phyloP scores from a whole-genome alignment of 2,329 filamentous ascomycete species.

The Fusarium sambucinum region DNA sequence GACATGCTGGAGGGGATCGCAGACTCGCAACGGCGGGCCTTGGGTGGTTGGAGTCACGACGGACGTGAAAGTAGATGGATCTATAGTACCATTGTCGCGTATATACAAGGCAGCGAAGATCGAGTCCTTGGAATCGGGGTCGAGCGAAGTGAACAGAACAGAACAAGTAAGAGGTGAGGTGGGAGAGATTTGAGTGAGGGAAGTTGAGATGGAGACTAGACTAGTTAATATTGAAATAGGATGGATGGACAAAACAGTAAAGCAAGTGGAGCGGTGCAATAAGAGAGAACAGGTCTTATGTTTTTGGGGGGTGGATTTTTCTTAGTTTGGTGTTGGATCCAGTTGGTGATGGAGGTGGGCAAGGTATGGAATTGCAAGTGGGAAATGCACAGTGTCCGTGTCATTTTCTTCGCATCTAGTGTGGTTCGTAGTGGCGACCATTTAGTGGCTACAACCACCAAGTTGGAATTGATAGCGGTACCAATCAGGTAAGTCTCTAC shows the following conservation, averaged over 20 bases:
- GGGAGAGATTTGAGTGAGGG: constrained; percentile 35
- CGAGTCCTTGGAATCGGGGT: constrained; percentile 14
- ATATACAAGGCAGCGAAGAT: constrained; percentile 15
- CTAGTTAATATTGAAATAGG: constrained; percentile 38
- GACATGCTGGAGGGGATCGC: constrained; percentile 44
- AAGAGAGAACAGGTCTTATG: constrained; percentile 44
- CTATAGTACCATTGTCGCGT: constrained; percentile 48
- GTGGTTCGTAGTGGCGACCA: constrained; percentile 28
- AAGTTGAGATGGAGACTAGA: constrained; percentile 37
- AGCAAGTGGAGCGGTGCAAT: constrained; percentile 43
- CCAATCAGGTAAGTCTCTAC: constrained; percentile 27
- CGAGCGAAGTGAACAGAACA: constrained; percentile 1
- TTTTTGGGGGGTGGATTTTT: constrained; percentile 45
- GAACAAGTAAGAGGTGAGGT: constrained; percentile 16
- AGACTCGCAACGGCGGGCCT: constrained; percentile 46
- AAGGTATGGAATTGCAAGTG: constrained; percentile 34
- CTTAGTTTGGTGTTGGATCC: constrained; percentile 44
- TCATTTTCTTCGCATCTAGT: constrained; percentile 7
- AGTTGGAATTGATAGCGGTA: constrained; percentile 21
- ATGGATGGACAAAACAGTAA: constrained; percentile 40
- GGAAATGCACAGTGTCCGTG: constrained; percentile 34
- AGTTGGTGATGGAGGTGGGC: constrained; percentile 48
- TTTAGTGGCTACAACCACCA: constrained; percentile 5
- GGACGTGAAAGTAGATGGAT: constrained; percentile 39
- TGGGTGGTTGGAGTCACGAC: constrained; percentile 40